Evolutionary conservation across 108 stramenopile species (phyloP).

Genomic region (Fragilariopsis cylindrus): DNA sequence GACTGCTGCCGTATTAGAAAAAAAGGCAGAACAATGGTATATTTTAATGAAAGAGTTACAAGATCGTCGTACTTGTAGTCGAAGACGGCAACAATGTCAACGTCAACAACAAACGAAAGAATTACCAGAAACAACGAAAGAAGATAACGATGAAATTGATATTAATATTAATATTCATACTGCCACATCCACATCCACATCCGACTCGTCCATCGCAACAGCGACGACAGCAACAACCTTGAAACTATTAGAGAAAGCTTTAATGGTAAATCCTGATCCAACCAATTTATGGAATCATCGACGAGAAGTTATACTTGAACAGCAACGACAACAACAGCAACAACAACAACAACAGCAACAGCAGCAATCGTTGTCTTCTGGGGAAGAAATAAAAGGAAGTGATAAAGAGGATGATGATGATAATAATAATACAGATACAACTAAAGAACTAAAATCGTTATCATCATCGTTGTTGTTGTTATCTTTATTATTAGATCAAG

Average conservation of each 20-base stretch:
- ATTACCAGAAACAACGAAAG: neutral
- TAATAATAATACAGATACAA: neutral
- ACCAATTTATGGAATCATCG: slow-evolving; percentile 96
- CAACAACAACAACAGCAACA: neutral
- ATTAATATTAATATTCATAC: neutral
- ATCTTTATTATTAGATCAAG: slow-evolving; percentile 27
- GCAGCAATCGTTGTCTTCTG: no score
- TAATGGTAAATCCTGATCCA: slow-evolving; percentile 93
- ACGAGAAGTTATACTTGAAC: slow-evolving; percentile 65
- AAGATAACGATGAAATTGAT: neutral
- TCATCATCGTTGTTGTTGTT: neutral
- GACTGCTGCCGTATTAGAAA: slow-evolving; percentile 51
- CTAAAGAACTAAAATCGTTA: neutral
- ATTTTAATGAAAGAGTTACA: slow-evolving; percentile 50
- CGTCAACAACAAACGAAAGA: neutral
- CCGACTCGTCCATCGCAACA: neutral
- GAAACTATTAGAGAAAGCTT: slow-evolving; percentile 73
- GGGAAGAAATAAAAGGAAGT: no score
- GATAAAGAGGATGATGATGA: no score
- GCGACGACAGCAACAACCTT: slow-evolving; percentile 25
- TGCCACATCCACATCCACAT: neutral
- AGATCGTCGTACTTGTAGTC: slow-evolving; percentile 29
- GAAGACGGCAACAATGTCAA: neutral
- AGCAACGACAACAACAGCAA: neutral
- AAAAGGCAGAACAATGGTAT: slow-evolving; percentile 83